Conservation (phyloP, 2,329 filamentous ascomycete genomes). For the Pseudogymnoascus sp. region DNA sequence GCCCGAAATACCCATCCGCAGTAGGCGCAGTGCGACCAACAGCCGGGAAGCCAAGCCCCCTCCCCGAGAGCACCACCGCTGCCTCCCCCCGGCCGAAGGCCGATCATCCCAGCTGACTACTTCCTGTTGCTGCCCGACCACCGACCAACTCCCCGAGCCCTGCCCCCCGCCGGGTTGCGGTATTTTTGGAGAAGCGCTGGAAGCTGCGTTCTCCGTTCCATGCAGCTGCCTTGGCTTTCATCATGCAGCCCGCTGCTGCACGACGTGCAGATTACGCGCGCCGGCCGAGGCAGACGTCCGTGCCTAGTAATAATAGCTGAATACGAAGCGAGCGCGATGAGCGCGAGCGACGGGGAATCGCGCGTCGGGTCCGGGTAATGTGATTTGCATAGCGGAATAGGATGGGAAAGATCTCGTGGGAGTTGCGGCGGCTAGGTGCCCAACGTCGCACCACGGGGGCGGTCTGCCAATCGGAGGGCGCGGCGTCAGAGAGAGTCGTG, state of each 20-base stretch:
- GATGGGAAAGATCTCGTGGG: background rate
- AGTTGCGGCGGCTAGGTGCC: background rate
- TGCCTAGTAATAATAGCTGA: background rate
- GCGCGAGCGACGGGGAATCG: background rate
- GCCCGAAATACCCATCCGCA: too few relatives aligned
- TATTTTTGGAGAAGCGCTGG: slow-evolving; percentile 8
- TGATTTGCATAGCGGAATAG: background rate
- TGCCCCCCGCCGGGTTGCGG: background rate
- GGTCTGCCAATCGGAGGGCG: slow-evolving; percentile 6
- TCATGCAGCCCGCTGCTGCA: background rate
- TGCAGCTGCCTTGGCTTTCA: background rate
- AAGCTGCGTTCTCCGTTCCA: background rate
- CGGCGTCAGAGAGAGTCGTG: background rate
- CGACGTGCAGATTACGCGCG: background rate
- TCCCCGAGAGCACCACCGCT: background rate
- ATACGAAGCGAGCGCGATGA: background rate
- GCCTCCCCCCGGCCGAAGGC: background rate
- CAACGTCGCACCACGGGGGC: background rate
- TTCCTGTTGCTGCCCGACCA: slow-evolving; percentile 2
- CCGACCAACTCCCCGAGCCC: background rate
- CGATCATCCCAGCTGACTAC: background rate
- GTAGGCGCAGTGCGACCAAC: background rate
- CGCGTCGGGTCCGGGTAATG: slow-evolving; percentile 1
- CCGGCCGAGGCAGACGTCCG: background rate
- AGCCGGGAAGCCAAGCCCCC: background rate